A percentile compares a stretch with the other conserved stretches of the same genome.
Conservation (phyloP, 352 stramenopile genomes). For the Phytophthora pistaciae region DNA sequence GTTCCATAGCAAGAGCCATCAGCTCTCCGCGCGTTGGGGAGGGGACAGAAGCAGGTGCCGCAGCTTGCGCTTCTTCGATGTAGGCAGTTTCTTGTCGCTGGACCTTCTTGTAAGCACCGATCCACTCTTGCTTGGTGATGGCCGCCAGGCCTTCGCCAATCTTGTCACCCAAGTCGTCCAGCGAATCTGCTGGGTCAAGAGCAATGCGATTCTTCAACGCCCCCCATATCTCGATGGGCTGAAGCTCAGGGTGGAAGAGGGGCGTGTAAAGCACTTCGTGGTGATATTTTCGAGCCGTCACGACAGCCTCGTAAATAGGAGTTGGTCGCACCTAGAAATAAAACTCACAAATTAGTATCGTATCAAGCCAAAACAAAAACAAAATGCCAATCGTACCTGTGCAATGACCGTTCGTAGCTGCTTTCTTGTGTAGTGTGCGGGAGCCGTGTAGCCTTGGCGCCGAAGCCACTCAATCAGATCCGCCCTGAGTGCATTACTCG, state of each 20-base stretch:
- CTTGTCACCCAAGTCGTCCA: background rate
- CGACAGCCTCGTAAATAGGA: background rate
- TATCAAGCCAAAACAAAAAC: background rate
- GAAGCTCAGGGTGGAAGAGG: background rate
- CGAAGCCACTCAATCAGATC: background rate
- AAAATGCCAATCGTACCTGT: background rate
- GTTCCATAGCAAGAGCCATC: background rate
- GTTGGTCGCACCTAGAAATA: background rate
- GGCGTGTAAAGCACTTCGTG: background rate
- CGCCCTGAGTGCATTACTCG: background rate
- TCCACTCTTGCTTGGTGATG: background rate
- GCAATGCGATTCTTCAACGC: background rate
- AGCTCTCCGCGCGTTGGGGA: background rate
- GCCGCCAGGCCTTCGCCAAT: background rate
- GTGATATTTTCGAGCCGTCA: background rate
- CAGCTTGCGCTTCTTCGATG: background rate
- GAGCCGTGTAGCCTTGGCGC: background rate
- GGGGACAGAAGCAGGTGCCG: background rate
- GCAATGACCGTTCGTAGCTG: background rate
- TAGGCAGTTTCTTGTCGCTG: background rate
- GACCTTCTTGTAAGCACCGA: background rate
- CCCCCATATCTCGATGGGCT: background rate
- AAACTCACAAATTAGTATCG: background rate
- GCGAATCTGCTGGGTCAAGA: background rate
- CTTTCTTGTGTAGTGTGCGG: background rate